A percentile compares a stretch with the other conserved stretches of the same genome.
Conservation (phyloP, 352 stramenopile species). For the Phytopythium cucurbitacearum region DNA sequence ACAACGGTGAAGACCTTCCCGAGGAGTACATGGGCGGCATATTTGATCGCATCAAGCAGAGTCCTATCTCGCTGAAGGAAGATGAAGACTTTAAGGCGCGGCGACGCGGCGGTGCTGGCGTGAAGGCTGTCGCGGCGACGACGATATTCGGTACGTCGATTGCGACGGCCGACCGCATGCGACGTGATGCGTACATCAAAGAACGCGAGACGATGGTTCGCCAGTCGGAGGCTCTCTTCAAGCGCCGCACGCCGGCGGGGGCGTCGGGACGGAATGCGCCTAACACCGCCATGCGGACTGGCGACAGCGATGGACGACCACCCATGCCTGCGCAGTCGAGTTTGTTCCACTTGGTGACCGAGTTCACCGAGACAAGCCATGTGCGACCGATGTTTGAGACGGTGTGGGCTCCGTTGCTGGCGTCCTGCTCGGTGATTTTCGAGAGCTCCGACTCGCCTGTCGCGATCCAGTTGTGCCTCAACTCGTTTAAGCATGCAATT, state of each 20-base stretch:
- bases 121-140: slow-evolving; percentile 21
- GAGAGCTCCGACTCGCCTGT: slow-evolving; percentile 91
- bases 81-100: slow-evolving; percentile 83
- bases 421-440: slow-evolving; percentile 96
- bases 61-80: slow-evolving; percentile 96
- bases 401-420: slow-evolving; percentile 96
- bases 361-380: slow-evolving; percentile 66
- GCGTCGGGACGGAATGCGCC: slow-evolving; percentile 12
- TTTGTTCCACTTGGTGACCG: slow-evolving; percentile 64
- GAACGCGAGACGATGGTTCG: slow-evolving; percentile 81
- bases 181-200: slow-evolving; percentile 80
- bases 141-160: slow-evolving; percentile 65
- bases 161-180: slow-evolving; percentile 54
- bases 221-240: slow-evolving; percentile 76
- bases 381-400: slow-evolving; percentile 98
- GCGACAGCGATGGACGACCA: too few relatives aligned
- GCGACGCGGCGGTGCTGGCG: slow-evolving; percentile 19
- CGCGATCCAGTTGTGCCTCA: slow-evolving; percentile 92
- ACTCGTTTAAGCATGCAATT: slow-evolving; percentile 95
- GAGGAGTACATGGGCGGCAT: slow-evolving; percentile 92
- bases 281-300: slow-evolving; percentile 1
- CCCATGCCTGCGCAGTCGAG: slow-evolving; percentile 13
- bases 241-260: slow-evolving; percentile 41
- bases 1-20: slow-evolving; percentile 93
- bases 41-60: slow-evolving; percentile 95